Base-by-base conservation (phyloP, 2,329 filamentous ascomycete species). In the Myrmaecium sp. region DNA sequence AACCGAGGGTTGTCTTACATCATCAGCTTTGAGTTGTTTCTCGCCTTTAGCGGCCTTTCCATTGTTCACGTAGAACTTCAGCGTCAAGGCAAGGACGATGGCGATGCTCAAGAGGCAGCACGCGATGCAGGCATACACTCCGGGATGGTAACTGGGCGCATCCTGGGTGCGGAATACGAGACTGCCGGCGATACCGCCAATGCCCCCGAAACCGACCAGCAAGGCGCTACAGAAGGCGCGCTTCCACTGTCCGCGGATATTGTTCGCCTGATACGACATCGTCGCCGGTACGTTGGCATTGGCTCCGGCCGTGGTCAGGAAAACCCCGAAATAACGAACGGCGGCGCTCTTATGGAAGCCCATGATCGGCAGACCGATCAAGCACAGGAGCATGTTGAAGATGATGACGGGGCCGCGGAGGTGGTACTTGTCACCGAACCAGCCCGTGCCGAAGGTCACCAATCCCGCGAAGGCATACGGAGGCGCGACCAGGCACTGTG, bases 241-340 rank as follows among this genome's bases (percentile, higher is more conserved):
- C 57, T 86, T 91, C 79, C 80, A 91, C 54, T 89, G 80, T 0
- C 80, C 81, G 28, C 78, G 72, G 42, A 91, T 75, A 51, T 91
- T 91, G 54, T 86, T 89, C 21, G 79, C 78, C 55, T 86, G 80
- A 55, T 81, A 89, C 0, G 78, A 66, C 57, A 91, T 69, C 23
- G 69, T 60, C 2, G 70, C 62, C 0, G 82, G 81, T 4, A 86
- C 61, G 45, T 89, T 89, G 36, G 73, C 66, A 49, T 83, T 83
- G 35, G 74, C 71, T 5, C 77, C 80, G 0, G 76, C 75, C 0
- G 76, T 75, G n/a, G 70, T 64, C 25, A 84, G 54, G 54, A 84
- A 84, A 30, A 81, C 64, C 29, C 77, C 78, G 34, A 80, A 71
- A 50, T 81, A 83, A 23, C 75, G 66, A 6, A 71, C 66, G 2